A percentile compares a stretch with the other conserved stretches of the same genome.
These are phyloP conservation scores for Boletus speciosus DNA, from an alignment of 768 basidiomycete species.

Conservation along the genomic window DNA sequence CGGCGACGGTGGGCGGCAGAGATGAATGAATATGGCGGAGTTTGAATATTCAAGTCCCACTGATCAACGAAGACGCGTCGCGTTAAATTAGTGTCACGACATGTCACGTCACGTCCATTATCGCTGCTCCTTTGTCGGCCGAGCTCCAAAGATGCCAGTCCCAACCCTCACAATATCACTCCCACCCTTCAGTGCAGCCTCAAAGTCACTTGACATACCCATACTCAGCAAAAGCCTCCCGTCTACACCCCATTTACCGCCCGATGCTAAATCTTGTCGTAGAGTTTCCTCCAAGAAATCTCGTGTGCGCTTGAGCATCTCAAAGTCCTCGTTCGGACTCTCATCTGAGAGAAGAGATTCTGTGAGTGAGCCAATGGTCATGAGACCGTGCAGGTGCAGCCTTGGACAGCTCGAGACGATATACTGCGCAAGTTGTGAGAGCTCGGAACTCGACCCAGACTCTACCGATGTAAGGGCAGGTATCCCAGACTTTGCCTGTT, in stretches of 20 bases:
- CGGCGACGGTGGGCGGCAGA: constrained; percentile 24
- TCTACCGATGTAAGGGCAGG: constrained; percentile 46
- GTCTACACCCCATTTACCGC: constrained; percentile 44
- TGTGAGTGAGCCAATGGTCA: constrained; percentile 92
- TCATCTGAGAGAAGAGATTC: constrained; percentile 50
- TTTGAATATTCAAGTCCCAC: constrained; percentile 28
- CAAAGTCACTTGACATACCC: constrained; percentile 98
- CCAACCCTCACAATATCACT: constrained; percentile 90
- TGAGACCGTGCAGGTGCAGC: constrained; percentile 78
- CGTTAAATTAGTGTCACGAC: constrained; percentile 31
- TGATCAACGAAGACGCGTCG: constrained; percentile 36
- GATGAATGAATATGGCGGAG: constrained; percentile 26
- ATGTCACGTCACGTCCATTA: constrained; percentile 19
- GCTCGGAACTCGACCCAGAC: constrained; percentile 41
- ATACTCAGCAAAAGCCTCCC: constrained; percentile 71
- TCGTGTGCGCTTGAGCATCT: constrained; percentile 59
- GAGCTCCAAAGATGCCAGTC: constrained; percentile 80
- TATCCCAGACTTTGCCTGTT: constrained; percentile 86
- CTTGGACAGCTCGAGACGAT: constrained; percentile 70
- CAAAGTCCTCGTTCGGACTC: constrained; percentile 71
- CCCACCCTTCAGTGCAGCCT: constrained; percentile 77
- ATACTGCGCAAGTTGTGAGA: constrained; percentile 64
- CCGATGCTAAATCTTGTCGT: constrained; percentile 20
- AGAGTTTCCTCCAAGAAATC: constrained; percentile 53
- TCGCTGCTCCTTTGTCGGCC: constrained; percentile 49